Conservation (phyloP, 129 eudicot genomes). For the Artemisia tridentata region DNA sequence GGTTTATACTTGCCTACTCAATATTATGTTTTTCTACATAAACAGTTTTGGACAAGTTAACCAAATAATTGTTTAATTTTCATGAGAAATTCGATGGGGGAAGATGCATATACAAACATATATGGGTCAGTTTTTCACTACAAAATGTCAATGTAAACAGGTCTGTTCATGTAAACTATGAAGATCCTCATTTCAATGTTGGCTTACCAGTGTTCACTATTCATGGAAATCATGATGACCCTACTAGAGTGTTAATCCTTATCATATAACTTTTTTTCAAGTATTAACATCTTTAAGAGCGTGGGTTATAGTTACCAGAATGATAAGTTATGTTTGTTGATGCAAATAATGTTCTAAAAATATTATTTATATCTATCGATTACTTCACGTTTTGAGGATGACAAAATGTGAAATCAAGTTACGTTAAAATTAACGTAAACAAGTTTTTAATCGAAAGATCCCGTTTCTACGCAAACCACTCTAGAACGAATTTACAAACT, state of each 20-base stretch:
- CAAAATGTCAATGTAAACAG: conserved; percentile 38
- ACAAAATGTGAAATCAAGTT: no score
- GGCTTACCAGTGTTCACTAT: conserved; percentile 98
- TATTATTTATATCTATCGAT: no score
- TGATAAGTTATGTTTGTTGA: no score
- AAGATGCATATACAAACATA: neutral
- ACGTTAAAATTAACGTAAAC: no score
- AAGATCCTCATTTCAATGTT: conserved; percentile 98
- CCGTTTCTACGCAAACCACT: no score
- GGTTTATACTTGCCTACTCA: conserved; percentile 41
- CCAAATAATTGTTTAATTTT: conserved; percentile 17
- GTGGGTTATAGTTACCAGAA: neutral
- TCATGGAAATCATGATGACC: conserved; percentile 99
- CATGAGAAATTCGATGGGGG: no score
- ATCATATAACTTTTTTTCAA: neutral
- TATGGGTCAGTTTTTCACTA: neutral
- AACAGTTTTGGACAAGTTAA: neutral
- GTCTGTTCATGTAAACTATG: conserved; percentile 96
- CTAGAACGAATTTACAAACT: no score
- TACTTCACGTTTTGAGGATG: no score
- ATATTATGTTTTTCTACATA: neutral
- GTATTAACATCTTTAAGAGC: neutral
- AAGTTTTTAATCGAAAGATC: no score
- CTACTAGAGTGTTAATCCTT: conserved; percentile 96
- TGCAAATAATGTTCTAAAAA: no score